phyloP scores from a whole-genome alignment of 2,329 filamentous ascomycete species.

The Hypoxylon sp. region DNA sequence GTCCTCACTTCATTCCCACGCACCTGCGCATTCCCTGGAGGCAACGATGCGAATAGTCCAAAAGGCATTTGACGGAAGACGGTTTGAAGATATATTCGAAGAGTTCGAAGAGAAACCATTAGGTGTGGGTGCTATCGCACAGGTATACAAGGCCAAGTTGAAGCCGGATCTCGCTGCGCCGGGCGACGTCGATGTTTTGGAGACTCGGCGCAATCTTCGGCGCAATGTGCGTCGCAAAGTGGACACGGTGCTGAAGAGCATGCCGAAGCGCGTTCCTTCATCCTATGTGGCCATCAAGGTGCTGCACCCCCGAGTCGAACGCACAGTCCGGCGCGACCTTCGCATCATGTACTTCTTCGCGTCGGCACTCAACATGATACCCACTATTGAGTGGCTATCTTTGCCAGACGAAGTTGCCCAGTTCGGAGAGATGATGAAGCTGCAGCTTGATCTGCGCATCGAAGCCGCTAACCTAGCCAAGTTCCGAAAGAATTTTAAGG shows the following conservation, averaged over 20 bases:
- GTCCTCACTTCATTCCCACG: conserved; percentile 94
- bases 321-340: conserved; percentile 87
- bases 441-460: conserved; percentile 95
- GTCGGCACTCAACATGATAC: conserved; percentile 80
- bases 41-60: conserved; percentile 81
- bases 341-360: conserved; percentile 96
- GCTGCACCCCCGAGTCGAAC: conserved; percentile 88
- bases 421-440: conserved; percentile 97
- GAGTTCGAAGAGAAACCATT: conserved; percentile 91
- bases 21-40: conserved; percentile 86
- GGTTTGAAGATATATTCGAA: conserved; percentile 92
- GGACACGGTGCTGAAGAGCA: conserved; percentile 84
- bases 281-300: conserved; percentile 96
- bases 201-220: conserved; percentile 64
- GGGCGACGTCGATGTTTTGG: conserved; percentile 63
- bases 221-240: conserved; percentile 81
- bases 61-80: conserved; percentile 79
- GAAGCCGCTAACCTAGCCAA: conserved; percentile 88
- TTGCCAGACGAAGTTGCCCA: conserved; percentile 92
- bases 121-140: conserved; percentile 94
- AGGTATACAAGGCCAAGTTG: conserved; percentile 95
- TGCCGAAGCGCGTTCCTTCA: conserved; percentile 84
- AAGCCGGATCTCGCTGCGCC: conserved; percentile 77
- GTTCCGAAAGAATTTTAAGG: conserved; percentile 90
- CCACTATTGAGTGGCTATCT: conserved; percentile 96